Evolutionary conservation across 1,139 yeast species (phyloP), one percentile per base, ranked within the genome.

Genomic region (Kodamaea plutei): DNA sequence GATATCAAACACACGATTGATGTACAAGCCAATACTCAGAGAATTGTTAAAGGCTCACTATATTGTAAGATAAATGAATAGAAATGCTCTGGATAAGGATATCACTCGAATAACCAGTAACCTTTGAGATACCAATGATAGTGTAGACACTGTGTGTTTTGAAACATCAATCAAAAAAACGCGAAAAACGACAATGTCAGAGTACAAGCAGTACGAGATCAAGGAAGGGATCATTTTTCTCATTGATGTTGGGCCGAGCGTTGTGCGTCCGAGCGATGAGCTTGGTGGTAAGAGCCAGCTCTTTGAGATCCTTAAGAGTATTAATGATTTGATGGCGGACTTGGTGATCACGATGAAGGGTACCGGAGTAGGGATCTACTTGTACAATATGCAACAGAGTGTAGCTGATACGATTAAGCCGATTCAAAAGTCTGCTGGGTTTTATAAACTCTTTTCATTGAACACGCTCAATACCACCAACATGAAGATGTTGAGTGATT

Each of bases 301-400:
- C n/a, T 46, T 61, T 17, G 74, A 70, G 35, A 75, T 82, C 9
- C 50, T 82, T 18, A 60, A 62, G 10, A 64, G 79, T n/a, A 55
- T 81, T 15, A 60, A 68, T 36, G 75, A 70, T 7, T 56, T 82
- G 29, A 69, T 79, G 63, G 61, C 75, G 4, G 79, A 75, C 26
- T 56, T 80, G 37, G 69, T 78, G 2, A 75, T 78, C 24, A 67
- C 80, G 0, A 52, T 73, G 34, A 82, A 84, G 2, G 65, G 64
- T 35, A 76, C 87, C 0, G 88, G 87, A 0, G 59, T 81, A 20
- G 89, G 88, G 0, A 68, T 82, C 28, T 80, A 76, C 45, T 51
- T 82, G 15, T 76, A 75, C 54, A 75, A 79, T 44, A 64, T 32
- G 25, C 19, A 25, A n/a, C 19, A 14, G 10, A 16, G 22, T 11